A percentile compares a stretch with the other conserved stretches of the same genome.
Evolutionary conservation across 768 basidiomycete genomes (phyloP).

Genomic region (Epithele typhae): DNA sequence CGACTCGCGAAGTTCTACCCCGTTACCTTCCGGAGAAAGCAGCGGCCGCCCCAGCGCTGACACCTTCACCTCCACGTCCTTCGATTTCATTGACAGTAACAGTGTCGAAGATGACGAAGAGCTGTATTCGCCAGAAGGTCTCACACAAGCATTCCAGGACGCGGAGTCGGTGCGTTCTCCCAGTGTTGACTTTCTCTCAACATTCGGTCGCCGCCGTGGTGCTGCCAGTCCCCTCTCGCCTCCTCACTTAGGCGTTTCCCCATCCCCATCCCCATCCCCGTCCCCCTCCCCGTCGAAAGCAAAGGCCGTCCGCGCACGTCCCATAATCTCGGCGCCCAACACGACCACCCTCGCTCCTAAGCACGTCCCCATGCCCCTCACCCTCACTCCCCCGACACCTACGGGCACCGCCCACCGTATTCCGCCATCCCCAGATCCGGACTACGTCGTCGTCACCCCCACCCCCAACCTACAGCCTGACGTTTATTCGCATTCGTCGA

Average conservation of each 20-base stretch:
- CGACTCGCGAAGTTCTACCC: constrained; percentile 10
- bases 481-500: constrained; percentile 1
- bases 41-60: constrained; percentile 13
- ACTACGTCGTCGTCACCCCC: constrained; percentile 19
- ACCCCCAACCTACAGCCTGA: constrained; percentile 5
- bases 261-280: constrained; percentile 6
- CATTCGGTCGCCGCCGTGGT: constrained; percentile 20
- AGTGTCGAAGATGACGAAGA: constrained; percentile 11
- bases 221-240: neutral
- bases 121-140: constrained; percentile 9
- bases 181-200: constrained; percentile 22
- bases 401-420: constrained; percentile 4
- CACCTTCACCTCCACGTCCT: constrained; percentile 5
- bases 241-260: too few relatives aligned
- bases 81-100: constrained; percentile 2
- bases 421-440: constrained; percentile 11
- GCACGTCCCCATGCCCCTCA: constrained; percentile 21
- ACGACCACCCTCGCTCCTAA: constrained; percentile 17
- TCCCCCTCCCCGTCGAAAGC: constrained; percentile 4
- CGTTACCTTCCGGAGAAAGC: neutral
- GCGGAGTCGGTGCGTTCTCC: constrained; percentile 24
- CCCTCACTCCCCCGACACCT: constrained; percentile 19
- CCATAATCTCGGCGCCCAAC: constrained; percentile 25
- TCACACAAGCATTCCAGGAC: constrained; percentile 22
- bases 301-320: constrained; percentile 13